Evolutionary conservation across 306 rosid species (phyloP), one percentile per base, ranked within the genome.

Genomic region (Vigna mungo): DNA sequence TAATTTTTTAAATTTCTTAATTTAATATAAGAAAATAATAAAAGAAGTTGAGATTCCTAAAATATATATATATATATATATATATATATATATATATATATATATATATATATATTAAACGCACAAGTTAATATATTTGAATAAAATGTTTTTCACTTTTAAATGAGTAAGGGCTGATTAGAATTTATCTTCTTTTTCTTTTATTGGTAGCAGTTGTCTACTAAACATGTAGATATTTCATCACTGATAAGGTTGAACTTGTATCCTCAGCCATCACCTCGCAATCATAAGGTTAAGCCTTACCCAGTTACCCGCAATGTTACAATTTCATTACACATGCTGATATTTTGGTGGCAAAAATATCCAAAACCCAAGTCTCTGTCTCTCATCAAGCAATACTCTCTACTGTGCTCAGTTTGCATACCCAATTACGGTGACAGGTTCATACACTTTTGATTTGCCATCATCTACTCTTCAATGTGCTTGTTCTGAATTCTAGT

Each of bases 401-500:
- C 9, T 14, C 44, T 32, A 12, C 6, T 53, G 27, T 53, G 64
- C 64, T 36, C 17, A 17, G 52, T 65, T 63, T 51, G n/a, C 82
- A 27, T 61, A 47, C 63, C 53, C 32, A 69, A 34, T 20, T 58
- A 1, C 65, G 17, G 27, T 8, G 14, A 62, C 74, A 78, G 85
- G 83, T 83, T 68, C 30, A 49, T 8, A 25, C 66, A 34, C n/a
- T 63, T 75, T 52, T 5, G 0, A 20, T 49, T 51, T 55, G 64
- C 68, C 4, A 11, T 81, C 47, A 23, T 32, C 78, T 59, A 30
- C 18, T 49, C 32, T 48, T 44, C 11, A 52, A 37, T 44, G 47
- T 54, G 48, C n/a, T 55, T 51, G 23, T 69, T 79, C 77, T 71
- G 67, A 62, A 65, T 68, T 69, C 54, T 74, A 13, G 70, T 49